Conservation (phyloP, 306 rosid genomes). For the Prunus persica region Prunus_persica_NCBIv2 NC_034015.1:12769001-12769500, state of each 20-base stretch:
- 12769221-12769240: conserved; percentile 48
- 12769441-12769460: conserved; percentile 49
- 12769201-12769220: conserved; percentile 27
- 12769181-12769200: conserved; percentile 48
- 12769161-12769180: conserved; percentile 54
- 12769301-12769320: conserved; percentile 43
- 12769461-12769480: conserved; percentile 1
- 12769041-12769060: conserved; percentile 14
- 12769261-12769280: conserved; percentile 33
- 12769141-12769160: conserved; percentile 38
- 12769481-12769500: conserved; percentile 20
- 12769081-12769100: conserved; percentile 46
- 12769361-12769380: not conserved
- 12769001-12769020: not conserved
- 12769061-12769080: conserved; percentile 51
- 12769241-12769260: conserved; percentile 45
- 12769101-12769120: conserved; percentile 40
- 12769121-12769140: conserved; percentile 38
- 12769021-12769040: conserved; percentile 26
- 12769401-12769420: not conserved
- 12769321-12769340: conserved; percentile 2
- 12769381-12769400: not conserved
- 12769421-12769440: conserved; percentile 32
- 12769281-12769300: conserved; percentile 56
- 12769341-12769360: not conserved